Percentiles rank a stretch among this genome's conserved stretches.
phyloP scores from a whole-genome alignment of 495 filamentous ascomycete species.

The Lasiosphaeria ovina region DNA sequence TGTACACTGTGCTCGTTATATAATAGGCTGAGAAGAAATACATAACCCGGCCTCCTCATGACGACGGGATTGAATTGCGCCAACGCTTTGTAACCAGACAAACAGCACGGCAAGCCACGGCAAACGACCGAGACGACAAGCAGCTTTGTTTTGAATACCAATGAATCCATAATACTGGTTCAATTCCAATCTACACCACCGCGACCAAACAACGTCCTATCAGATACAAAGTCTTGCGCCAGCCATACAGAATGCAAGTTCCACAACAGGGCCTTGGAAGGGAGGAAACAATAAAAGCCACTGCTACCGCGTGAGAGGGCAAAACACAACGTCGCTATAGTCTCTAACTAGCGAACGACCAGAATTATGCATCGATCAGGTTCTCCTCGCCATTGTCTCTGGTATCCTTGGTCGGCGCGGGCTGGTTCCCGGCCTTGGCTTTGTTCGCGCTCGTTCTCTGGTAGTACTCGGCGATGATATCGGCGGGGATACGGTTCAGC shows the following conservation, averaged over 20 bases:
- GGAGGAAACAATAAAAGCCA: conserved; percentile 3
- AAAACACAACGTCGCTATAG: neutral
- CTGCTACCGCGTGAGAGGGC: neutral
- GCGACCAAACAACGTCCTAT: conserved; percentile 18
- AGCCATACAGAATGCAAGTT: conserved; percentile 21
- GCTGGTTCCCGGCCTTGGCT: conserved; percentile 50
- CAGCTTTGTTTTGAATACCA: neutral
- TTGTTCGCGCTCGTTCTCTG: conserved; percentile 56
- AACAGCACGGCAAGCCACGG: neutral
- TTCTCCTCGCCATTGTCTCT: conserved; percentile 59
- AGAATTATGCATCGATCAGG: conserved; percentile 63
- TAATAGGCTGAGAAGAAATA: too few relatives aligned
- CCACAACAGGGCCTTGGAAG: conserved; percentile 6
- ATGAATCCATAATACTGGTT: conserved; percentile 6
- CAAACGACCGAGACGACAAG: neutral
- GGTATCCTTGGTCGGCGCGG: conserved; percentile 55
- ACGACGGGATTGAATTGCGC: too few relatives aligned
- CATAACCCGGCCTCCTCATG: too few relatives aligned
- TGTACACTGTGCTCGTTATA: too few relatives aligned
- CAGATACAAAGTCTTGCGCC: conserved; percentile 19
- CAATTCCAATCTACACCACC: conserved; percentile 26
- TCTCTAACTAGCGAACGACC: conserved; percentile 6
- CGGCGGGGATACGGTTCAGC: conserved; percentile 95
- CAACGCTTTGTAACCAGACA: too few relatives aligned
- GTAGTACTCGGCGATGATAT: conserved; percentile 91